Evolutionary conservation across 1,139 yeast species (phyloP).

Genomic region (Tardiomyces blankii): DNA sequence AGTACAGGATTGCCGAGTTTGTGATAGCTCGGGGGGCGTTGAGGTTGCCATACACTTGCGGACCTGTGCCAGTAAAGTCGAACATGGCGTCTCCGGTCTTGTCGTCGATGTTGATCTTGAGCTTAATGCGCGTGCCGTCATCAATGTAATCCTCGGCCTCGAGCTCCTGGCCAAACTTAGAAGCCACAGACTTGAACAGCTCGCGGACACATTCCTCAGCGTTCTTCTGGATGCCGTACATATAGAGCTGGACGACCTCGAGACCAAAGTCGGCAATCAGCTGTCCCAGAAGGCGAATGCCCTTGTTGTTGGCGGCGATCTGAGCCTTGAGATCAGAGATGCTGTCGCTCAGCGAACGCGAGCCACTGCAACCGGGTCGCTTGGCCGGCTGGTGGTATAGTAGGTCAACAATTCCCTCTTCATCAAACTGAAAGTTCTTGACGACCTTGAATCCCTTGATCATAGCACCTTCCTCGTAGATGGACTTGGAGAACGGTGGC

Average conservation of each 20-base stretch:
- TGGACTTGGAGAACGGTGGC: conserved; percentile 50
- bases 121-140: conserved; percentile 45
- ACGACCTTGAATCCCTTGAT: conserved; percentile 47
- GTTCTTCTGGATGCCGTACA: conserved; percentile 50
- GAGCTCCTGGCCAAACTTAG: conserved; percentile 21
- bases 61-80: conserved; percentile 52
- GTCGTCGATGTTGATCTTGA: conserved; percentile 34
- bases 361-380: conserved; percentile 50
- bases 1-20: conserved; percentile 71
- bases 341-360: conserved; percentile 47
- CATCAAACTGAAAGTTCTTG: conserved; percentile 43
- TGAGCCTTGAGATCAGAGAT: conserved; percentile 57
- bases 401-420: conserved; percentile 36
- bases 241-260: conserved; percentile 43
- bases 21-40: conserved; percentile 68
- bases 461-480: conserved; percentile 56
- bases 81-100: conserved; percentile 39
- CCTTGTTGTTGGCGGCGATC: conserved; percentile 56
- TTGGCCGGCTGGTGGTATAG: conserved; percentile 41
- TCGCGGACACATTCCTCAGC: conserved; percentile 46
- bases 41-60: conserved; percentile 48
- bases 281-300: conserved; percentile 39
- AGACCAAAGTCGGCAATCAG: conserved; percentile 41
- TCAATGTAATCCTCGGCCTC: conserved; percentile 45
- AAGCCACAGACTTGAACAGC: conserved; percentile 29